Percentiles rank a stretch among this genome's conserved stretches.
Evolutionary conservation across 164 flowering plant genomes (phyloP).

Genomic region (Liriodendron chinense): DNA sequence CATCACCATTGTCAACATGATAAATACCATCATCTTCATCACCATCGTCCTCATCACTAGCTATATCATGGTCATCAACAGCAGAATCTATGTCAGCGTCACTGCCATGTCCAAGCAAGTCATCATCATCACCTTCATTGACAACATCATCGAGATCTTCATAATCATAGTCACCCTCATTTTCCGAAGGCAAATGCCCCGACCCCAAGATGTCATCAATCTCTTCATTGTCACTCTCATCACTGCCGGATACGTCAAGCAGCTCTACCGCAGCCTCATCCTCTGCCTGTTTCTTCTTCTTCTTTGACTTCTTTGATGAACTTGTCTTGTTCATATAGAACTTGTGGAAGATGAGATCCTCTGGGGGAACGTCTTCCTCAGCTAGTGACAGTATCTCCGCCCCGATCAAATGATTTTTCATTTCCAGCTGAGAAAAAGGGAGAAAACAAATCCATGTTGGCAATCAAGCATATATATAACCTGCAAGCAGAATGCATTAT

Average conservation of each 20-base stretch:
- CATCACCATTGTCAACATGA: constrained; percentile 11
- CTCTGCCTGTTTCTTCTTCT: constrained; percentile 63
- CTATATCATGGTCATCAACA: constrained; percentile 27
- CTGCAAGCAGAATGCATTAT: neutral
- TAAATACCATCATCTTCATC: constrained; percentile 12
- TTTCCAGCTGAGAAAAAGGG: constrained; percentile 62
- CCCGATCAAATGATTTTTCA: constrained; percentile 67
- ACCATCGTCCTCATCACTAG: constrained; percentile 35
- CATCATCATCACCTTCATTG: constrained; percentile 77
- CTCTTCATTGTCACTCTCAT: constrained; percentile 86
- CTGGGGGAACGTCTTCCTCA: constrained; percentile 85
- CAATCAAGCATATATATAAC: neutral
- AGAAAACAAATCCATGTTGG: neutral
- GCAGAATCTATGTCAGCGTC: constrained; percentile 54
- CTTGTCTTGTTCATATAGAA: constrained; percentile 77
- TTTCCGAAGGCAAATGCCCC: constrained; percentile 27
- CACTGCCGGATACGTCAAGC: constrained; percentile 42
- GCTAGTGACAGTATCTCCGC: constrained; percentile 78
- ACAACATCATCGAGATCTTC: constrained; percentile 70
- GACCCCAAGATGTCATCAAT: constrained; percentile 69
- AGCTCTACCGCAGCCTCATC: constrained; percentile 73
- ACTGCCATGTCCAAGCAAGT: constrained; percentile 60
- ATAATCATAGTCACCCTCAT: constrained; percentile 76
- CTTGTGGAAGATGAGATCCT: constrained; percentile 92
- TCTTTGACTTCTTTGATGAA: constrained; percentile 69